Percentiles rank a stretch among this genome's conserved stretches.
These are phyloP conservation scores for Xylaria curta DNA, from an alignment of 495 filamentous ascomycete genomes.

Conservation along the genomic window DNA sequence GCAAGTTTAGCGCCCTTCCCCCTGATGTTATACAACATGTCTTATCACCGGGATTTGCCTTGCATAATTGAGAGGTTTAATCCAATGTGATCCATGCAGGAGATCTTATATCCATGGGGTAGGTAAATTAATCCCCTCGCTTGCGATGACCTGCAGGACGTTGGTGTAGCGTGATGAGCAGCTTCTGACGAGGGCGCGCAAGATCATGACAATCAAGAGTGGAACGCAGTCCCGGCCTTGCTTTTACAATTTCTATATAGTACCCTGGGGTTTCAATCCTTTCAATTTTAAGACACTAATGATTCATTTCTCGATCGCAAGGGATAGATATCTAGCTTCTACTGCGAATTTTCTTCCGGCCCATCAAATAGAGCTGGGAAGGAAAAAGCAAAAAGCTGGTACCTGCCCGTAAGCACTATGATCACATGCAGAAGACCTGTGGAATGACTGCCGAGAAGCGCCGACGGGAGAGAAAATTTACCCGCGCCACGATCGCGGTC, in stretches of 20 bases:
- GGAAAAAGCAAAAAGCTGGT: not conserved
- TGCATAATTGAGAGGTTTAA: conserved; percentile 14
- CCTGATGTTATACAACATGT: conserved; percentile 1
- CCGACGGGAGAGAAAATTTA: conserved; percentile 2
- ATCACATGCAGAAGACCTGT: conserved; percentile 5
- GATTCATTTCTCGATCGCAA: not conserved
- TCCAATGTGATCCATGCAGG: conserved; percentile 13
- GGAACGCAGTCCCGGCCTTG: not conserved
- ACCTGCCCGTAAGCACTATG: not conserved
- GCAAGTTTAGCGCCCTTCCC: conserved; percentile 9
- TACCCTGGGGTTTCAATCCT: not conserved
- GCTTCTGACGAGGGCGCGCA: conserved; percentile 1
- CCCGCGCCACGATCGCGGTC: not conserved
- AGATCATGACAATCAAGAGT: conserved; percentile 1
- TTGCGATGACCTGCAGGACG: conserved; percentile 23
- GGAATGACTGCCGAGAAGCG: conserved; percentile 8
- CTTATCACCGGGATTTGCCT: conserved; percentile 5
- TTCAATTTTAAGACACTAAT: not conserved
- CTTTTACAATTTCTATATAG: not conserved
- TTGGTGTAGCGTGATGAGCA: conserved; percentile 12
- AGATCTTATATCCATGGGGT: conserved; percentile 23
- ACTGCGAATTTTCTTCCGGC: not conserved
- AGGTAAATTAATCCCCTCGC: conserved; percentile 21
- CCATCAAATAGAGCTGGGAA: not conserved
- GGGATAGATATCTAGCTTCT: not conserved